A percentile compares a stretch with the other conserved stretches of the same genome.
These are phyloP conservation scores for Rubia balearica DNA, from an alignment of 305 asterid genomes.

Conservation along the genomic window DNA sequence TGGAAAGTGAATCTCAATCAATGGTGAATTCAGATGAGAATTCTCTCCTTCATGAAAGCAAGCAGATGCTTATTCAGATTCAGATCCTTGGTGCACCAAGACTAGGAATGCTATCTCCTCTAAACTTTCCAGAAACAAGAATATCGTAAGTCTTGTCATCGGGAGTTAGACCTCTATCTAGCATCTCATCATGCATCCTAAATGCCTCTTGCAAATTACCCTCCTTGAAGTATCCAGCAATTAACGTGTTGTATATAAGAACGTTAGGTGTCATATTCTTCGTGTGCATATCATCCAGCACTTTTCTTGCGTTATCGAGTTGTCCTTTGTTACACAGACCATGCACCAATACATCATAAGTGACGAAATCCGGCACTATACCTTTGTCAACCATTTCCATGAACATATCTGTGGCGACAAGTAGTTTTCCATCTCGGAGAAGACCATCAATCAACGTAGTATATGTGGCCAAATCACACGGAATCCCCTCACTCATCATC, in stretches of 20 bases:
- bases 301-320: slow-evolving; percentile 48
- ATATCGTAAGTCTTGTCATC: slow-evolving; percentile 51
- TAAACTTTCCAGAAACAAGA: slow-evolving; percentile 43
- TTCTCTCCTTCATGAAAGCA: neutral
- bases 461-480: slow-evolving; percentile 59
- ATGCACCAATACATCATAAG: slow-evolving; percentile 55
- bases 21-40: neutral
- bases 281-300: slow-evolving; percentile 50
- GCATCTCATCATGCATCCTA: slow-evolving; percentile 85
- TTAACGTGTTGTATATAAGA: slow-evolving; percentile 56
- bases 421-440: slow-evolving; percentile 47
- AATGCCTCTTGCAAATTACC: slow-evolving; percentile 79
- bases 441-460: slow-evolving; percentile 72
- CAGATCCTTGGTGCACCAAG: slow-evolving; percentile 22
- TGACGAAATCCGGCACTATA: slow-evolving; percentile 54
- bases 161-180: slow-evolving; percentile 59
- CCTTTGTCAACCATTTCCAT: slow-evolving; percentile 60
- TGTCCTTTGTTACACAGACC: slow-evolving; percentile 67
- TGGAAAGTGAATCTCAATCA: neutral
- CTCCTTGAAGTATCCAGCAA: slow-evolving; percentile 63
- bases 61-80: neutral
- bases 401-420: slow-evolving; percentile 49
- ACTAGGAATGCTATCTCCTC: slow-evolving; percentile 18
- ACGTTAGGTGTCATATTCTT: slow-evolving; percentile 46
- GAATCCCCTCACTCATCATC: slow-evolving; percentile 50